Evolutionary conservation across 2,329 filamentous ascomycete genomes (phyloP), one percentile per base, ranked within the genome.

Genomic region (Alternaria triticina): DNA sequence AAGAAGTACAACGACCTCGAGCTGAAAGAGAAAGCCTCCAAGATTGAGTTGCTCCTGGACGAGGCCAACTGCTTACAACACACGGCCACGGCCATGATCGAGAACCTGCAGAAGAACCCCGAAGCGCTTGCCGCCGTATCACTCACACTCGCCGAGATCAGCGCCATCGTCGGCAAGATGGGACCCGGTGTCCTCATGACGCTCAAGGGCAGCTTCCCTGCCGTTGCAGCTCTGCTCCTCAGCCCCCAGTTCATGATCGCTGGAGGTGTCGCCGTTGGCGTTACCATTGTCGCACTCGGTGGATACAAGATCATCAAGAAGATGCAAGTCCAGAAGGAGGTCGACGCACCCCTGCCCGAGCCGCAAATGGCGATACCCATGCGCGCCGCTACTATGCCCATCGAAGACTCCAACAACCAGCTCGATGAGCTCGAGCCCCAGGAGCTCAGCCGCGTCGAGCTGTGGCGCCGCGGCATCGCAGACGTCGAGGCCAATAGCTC

Each of bases 271-370:
- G 93, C 92, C 1, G 89, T 97, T 0, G 96, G 96, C 13, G 90
- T 97, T n/a, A 98, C 96, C 0, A 90, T 98, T 9, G 93, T 99
- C 73, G 94, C 96, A 78, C 93, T 99, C 64, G 96, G 96, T 57
- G 95, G 96, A 6, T 98, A 93, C 87, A 98, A 97, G 82, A 97
- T 99, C 78, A 90, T 99, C 81, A 96, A 97, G 85, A 90, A 89
- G 71, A 92, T 98, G 69, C 83, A 84, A 73, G 82, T 77, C 13
- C 81, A 81, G 61, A 82, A 82, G 33, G 76, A 74, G 10, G 77
- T 79, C 27, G 72, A 74, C 25, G 60, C 70, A 57, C 59, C 69
- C 10, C 22, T 40, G 15, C 67, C 23, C 2, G 30, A 49, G 52
- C 30, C 49, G 22, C 28, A 52, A 40, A 46, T 65, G 47, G 64